Evolutionary conservation across 495 filamentous ascomycete genomes (phyloP), one percentile per base, ranked within the genome.

Genomic region (Penicillium ucsense): DNA sequence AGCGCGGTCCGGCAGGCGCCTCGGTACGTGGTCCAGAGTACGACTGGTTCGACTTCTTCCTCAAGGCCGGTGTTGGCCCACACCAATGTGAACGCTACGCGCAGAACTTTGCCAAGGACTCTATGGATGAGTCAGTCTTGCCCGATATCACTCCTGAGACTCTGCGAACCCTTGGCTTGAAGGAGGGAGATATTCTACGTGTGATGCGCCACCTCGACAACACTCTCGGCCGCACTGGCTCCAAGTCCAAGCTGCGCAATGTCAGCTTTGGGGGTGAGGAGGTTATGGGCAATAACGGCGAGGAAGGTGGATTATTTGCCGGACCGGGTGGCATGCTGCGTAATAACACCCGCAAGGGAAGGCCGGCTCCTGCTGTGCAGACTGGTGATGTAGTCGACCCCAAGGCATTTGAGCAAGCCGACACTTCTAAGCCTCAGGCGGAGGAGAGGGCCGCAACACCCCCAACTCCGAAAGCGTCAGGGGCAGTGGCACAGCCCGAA

Each of bases 11-110:
- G 12, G 57, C 75, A 28, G 80, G 81, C 42, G 79, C 76, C 29
- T 71, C 74, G 28, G 68, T 86, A 35, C 72, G 84, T 46, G 62
- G 64, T 54, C 66, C 55, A 54, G 82, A 89, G 38, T 95, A 97
- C 58, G 92, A 99, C 63, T 99, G 92, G 92, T 99, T 97, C 59
- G 88, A 95, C 53, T 97, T 99, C 68, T 99, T 99, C 73, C 71
- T 99, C 27, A 77, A 81, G 47, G 89, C 89, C 60, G 92, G 94
- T 31, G 87, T 97, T 48, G 85, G 86, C 46, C 85, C 88, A 33
- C 85, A 90, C 55, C 83, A 92, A 38, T 97, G 92, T 65, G 89
- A 96, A 64, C 78, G 94, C 35, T 99, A 99, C 60, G 82, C 92
- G 5, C 83, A 86, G 56, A 86, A 86, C 7, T 97, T 99, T 56